phyloP scores from a whole-genome alignment of 306 rosid genomes.

The Vachellia pachyceras region DNA sequence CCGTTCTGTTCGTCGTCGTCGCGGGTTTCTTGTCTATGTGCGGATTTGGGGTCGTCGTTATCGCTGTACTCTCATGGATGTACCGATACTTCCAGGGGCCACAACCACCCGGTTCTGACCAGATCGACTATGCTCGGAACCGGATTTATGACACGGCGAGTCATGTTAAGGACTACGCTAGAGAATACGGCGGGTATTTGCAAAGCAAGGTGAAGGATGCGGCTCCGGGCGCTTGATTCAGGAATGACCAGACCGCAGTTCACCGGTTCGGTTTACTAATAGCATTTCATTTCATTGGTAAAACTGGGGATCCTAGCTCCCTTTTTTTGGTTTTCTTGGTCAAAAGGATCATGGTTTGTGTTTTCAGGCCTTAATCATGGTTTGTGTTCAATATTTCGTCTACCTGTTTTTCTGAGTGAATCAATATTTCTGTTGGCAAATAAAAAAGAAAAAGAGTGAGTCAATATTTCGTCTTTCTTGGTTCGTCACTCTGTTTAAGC shows the following conservation, averaged over 20 bases:
- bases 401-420: no score
- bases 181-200: conserved; percentile 66
- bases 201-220: conserved; percentile 67
- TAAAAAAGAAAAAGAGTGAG: no score
- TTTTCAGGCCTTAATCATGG: no score
- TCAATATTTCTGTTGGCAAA: no score
- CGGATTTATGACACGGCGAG: conserved; percentile 63
- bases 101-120: conserved; percentile 58
- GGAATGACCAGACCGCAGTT: background rate
- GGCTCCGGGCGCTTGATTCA: conserved; percentile 64
- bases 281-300: no score
- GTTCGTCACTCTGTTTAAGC: no score
- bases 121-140: conserved; percentile 53
- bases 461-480: no score
- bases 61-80: conserved; percentile 57
- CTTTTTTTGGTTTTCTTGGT: no score
- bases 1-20: conserved; percentile 35
- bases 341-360: no score
- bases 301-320: no score
- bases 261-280: background rate
- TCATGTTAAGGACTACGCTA: conserved; percentile 60
- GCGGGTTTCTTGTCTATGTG: conserved; percentile 49
- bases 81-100: conserved; percentile 57
- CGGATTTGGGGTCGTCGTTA: conserved; percentile 48
- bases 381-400: no score